phyloP scores from a whole-genome alignment of 805 yeast genomes.

The Myxozyma kluyveri region DNA sequence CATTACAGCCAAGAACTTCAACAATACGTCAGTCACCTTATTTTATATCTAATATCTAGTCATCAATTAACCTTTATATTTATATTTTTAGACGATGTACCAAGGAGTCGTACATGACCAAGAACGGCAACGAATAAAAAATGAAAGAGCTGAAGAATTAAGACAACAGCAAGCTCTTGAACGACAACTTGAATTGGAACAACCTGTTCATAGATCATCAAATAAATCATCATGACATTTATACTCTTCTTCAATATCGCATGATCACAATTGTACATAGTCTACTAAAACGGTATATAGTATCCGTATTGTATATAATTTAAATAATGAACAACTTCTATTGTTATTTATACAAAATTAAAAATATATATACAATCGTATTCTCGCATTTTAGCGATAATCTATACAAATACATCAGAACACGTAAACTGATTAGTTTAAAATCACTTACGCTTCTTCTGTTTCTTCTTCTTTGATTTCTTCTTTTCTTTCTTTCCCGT shows the following conservation, averaged over 20 bases:
- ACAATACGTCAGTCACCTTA: conserved; percentile 17
- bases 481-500: background rate
- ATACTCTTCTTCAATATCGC: too few species aligned
- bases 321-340: too few species aligned
- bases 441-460: background rate
- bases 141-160: conserved; percentile 29
- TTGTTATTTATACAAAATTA: too few species aligned
- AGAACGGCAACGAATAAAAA: conserved; percentile 29
- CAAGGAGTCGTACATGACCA: conserved; percentile 31
- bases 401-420: too few species aligned
- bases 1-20: conserved; percentile 29
- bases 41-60: background rate
- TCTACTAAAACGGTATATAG: background rate
- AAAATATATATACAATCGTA: too few species aligned
- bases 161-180: conserved; percentile 26
- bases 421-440: too few species aligned
- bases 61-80: background rate
- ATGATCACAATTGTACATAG: background rate
- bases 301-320: background rate
- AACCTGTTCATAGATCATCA: conserved; percentile 22
- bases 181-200: conserved; percentile 29
- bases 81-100: conserved; percentile 26
- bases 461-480: background rate
- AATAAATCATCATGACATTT: background rate
- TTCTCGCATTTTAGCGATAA: too few species aligned